phyloP scores from a whole-genome alignment of 2,329 filamentous ascomycete genomes.

The Penicillium paneum region DNA sequence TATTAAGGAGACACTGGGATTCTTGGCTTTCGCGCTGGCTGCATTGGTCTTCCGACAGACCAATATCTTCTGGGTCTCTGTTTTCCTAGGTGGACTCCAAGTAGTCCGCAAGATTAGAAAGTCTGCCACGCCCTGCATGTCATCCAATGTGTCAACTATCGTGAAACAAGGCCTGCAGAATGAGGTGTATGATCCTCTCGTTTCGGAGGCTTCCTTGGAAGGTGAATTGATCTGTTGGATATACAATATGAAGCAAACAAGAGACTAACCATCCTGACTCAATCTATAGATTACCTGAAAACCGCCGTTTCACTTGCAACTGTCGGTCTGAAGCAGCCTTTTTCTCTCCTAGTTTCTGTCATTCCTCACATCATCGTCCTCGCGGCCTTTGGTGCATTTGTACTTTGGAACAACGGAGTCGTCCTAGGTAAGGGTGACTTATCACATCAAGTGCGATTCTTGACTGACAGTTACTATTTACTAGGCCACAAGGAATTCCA shows the following conservation, averaged over 20 bases:
- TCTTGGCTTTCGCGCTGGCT: slow-evolving; percentile 59
- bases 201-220: slow-evolving; percentile 48
- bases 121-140: slow-evolving; percentile 26
- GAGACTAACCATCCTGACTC: slow-evolving; percentile 25
- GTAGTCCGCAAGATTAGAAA: slow-evolving; percentile 37
- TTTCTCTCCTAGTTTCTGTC: slow-evolving; percentile 39
- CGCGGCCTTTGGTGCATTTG: slow-evolving; percentile 67
- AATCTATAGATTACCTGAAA: slow-evolving; percentile 45
- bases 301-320: slow-evolving; percentile 62
- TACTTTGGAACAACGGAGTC: slow-evolving; percentile 84
- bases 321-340: slow-evolving; percentile 50
- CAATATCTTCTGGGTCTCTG: slow-evolving; percentile 88
- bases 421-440: slow-evolving; percentile 65
- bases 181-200: slow-evolving; percentile 51
- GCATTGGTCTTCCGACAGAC: slow-evolving; percentile 83
- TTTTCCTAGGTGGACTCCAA: slow-evolving; percentile 48
- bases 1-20: slow-evolving; percentile 28
- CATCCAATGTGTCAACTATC: slow-evolving; percentile 30
- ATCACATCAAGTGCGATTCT: background rate
- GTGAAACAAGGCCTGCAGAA: slow-evolving; percentile 33
- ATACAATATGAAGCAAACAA: background rate
- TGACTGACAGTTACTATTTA: background rate
- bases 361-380: slow-evolving; percentile 62
- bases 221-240: slow-evolving; percentile 37
- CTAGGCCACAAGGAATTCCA: slow-evolving; percentile 92